Base-by-base conservation (phyloP, 345 rosid genomes). In the Salix arbutifolia region DNA sequence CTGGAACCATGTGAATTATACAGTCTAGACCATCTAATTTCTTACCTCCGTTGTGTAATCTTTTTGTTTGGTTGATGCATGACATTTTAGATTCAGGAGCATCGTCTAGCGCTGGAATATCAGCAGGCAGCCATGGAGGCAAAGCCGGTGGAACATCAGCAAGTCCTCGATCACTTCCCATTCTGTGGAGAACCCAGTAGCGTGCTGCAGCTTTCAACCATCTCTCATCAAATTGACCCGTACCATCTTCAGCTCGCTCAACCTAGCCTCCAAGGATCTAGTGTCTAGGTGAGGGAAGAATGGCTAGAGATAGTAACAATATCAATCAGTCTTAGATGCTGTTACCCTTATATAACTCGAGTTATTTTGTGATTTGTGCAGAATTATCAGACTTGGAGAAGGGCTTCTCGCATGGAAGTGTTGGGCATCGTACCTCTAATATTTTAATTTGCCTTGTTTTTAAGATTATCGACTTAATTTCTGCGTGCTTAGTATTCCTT, bases 221-320 rank as follows among this genome's bases (percentile, higher is more conserved):
- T 83, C 10, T 81, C 83, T 65, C 82, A 84, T 72, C 87, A 86
- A 44, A 76, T 90, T 31, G 84, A 89, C 69, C 85, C 90, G 16
- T 89, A 89, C 73, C 86, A 82, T 74, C 94, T 92, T 77, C 94
- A 92, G 86, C 94, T 89, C 52, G 90, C 90, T 77, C 94, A 92
- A 80, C 94, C 97, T 77, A 87, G 74, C 74, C 88, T 85, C 67
- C 84, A 84, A 67, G 82, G 81, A 52, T 75, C 83, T 25, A 46
- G 8, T 33, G 28, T 53, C 30, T 73, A 73, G 37, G 44, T 18
- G 40, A 66, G 62, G 26, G 7, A 56, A 56, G 26, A 56, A 8
- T 56, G 13, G 11, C 9, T 19, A 56, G 26, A 8, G 62, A 58
- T 13, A 58, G 16, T n/a, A n/a, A 11, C 6, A 23, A n/a, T 3